Base-by-base conservation (phyloP, 2,329 filamentous ascomycete species). In the Exophiala alcalophila region DNA sequence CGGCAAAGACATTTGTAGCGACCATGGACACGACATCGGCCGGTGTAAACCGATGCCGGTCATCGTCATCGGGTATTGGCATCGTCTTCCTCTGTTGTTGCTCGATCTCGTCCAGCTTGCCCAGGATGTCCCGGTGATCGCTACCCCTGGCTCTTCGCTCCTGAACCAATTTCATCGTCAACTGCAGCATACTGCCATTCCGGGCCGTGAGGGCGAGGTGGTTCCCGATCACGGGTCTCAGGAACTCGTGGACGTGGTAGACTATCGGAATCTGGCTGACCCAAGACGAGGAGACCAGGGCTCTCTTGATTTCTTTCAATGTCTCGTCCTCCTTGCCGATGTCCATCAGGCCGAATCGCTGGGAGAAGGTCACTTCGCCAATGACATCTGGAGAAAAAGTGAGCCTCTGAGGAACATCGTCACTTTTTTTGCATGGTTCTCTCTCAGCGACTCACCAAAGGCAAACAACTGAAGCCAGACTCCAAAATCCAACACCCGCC, bases 201-300 rank as follows among this genome's bases (percentile, higher is more conserved):
- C 64, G 59, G 3, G 54, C 59, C 20, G 55, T 61, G 16, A 65
- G 50, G 2, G 54, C 60, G 0, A 68, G 57, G 18, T 58, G 55
- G 40, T 64, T 68, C 1, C 65, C 65, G 26, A 67, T 58, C n/a
- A 61, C 43, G 0, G 64, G 64, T 34, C 53, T 56, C 5, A 65
- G 52, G 12, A 54, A 47, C 43, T 67, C 60, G 44, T 68, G 59
- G 2, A 61, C 37, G 54, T 59, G 59, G 44, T 61, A 67, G 2
- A 60, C 38, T 40, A 55, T 62, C 2, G 66, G 64, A 1, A 65
- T 46, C 20, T 68, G 63, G 5, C 66, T 65, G 5, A 69, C 52
- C 63, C 63, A 68, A 8, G 59, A 37, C 5, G 60, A 62, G 5
- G 60, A 67, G 1, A 46, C 38, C 3, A 67, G 46, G 2, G 58